phyloP scores from a whole-genome alignment of 23 red algal genomes.

The Gracilaria gracilis region DNA sequence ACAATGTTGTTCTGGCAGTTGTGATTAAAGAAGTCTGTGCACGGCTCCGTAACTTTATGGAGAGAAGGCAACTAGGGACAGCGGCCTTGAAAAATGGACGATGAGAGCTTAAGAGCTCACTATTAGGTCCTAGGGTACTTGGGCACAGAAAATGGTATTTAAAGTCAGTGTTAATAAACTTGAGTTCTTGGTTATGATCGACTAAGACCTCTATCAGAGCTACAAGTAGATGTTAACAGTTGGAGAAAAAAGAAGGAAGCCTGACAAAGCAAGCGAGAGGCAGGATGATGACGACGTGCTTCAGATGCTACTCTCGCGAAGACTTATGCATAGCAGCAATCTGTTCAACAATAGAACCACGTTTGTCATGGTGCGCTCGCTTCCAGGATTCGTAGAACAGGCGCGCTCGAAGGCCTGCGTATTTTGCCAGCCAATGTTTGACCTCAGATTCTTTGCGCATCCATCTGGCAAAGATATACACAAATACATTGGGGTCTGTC shows the following conservation, averaged over 20 bases:
- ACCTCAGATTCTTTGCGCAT: conserved; percentile 41
- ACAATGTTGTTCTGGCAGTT: background rate
- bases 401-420: conserved; percentile 40
- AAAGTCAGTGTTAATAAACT: too few species aligned
- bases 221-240: too few species aligned
- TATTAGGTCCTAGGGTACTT: background rate
- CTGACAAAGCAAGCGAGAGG: too few species aligned
- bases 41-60: conserved; percentile 21
- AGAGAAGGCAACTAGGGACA: background rate
- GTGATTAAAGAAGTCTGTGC: conserved; percentile 13
- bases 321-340: conserved; percentile 13
- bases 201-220: too few species aligned
- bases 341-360: conserved; percentile 29
- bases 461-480: conserved; percentile 56
- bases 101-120: background rate
- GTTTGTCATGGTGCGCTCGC: conserved; percentile 25
- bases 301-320: background rate
- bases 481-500: background rate
- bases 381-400: conserved; percentile 56
- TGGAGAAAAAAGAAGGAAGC: too few species aligned
- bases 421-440: conserved; percentile 41
- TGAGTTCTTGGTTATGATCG: too few species aligned
- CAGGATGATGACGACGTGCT: background rate
- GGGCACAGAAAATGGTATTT: background rate
- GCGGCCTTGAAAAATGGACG: background rate